phyloP scores from a whole-genome alignment of 2,329 filamentous ascomycete species.

The Nakataea oryzae region DNA sequence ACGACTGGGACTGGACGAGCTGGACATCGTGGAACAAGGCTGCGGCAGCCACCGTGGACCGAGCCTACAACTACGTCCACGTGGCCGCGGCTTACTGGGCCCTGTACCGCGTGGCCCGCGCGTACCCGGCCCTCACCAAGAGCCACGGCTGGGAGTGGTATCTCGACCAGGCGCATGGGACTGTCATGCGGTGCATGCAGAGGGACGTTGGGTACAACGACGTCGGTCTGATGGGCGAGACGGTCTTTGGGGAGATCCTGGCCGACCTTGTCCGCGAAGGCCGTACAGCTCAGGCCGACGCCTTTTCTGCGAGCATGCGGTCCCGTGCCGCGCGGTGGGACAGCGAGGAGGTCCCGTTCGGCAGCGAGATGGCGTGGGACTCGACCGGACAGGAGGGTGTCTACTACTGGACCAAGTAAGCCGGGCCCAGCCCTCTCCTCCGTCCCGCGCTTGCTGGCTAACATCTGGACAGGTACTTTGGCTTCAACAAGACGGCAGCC shows the following conservation, averaged over 20 bases:
- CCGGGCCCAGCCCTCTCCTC: slow-evolving; percentile 4
- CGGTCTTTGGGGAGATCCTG: slow-evolving; percentile 42
- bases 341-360: slow-evolving; percentile 40
- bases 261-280: slow-evolving; percentile 38
- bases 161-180: slow-evolving; percentile 40
- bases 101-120: slow-evolving; percentile 41
- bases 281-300: slow-evolving; percentile 23
- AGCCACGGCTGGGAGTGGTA: slow-evolving; percentile 42
- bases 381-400: slow-evolving; percentile 52
- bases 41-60: slow-evolving; percentile 31
- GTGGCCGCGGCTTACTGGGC: slow-evolving; percentile 45
- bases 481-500: slow-evolving; percentile 27
- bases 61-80: slow-evolving; percentile 51
- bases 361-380: slow-evolving; percentile 54
- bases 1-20: slow-evolving; percentile 31
- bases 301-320: slow-evolving; percentile 34
- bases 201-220: slow-evolving; percentile 30
- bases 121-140: slow-evolving; percentile 31
- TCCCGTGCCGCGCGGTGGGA: slow-evolving; percentile 38
- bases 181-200: slow-evolving; percentile 27
- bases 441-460: slow-evolving; percentile 5
- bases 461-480: slow-evolving; percentile 30
- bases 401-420: slow-evolving; percentile 43
- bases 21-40: slow-evolving; percentile 42
- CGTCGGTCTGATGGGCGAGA: slow-evolving; percentile 49